phyloP scores from a whole-genome alignment of 2,329 filamentous ascomycete species.

The Aspergillus clavatus region DNA sequence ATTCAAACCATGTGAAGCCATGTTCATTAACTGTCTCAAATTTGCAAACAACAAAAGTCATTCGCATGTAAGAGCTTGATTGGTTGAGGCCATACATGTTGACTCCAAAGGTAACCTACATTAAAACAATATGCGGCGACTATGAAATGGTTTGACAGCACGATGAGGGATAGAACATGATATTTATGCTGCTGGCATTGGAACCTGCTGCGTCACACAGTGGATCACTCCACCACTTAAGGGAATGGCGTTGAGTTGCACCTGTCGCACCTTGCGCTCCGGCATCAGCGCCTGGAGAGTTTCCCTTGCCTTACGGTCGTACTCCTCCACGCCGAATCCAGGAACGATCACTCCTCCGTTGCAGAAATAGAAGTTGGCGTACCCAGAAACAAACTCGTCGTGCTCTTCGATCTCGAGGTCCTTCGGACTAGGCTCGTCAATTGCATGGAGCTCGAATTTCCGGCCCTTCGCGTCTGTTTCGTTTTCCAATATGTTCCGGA shows the following conservation, averaged over 20 bases:
- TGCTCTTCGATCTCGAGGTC: conserved; percentile 6
- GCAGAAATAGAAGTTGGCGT: conserved; percentile 29
- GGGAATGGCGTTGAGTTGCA: conserved; percentile 23
- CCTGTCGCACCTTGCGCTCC: conserved; percentile 20
- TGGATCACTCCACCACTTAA: conserved; percentile 27
- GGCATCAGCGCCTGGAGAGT: conserved; percentile 19
- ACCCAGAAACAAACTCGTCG: conserved; percentile 20
- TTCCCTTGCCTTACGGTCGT: conserved; percentile 20
- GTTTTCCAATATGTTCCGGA: conserved; percentile 11
- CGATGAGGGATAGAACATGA: neutral
- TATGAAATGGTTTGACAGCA: neutral
- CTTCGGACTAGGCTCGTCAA: conserved; percentile 20
- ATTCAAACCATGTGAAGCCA: neutral
- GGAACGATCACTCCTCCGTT: conserved; percentile 28
- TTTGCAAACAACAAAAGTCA: neutral
- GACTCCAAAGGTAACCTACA: neutral
- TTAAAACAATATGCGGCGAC: neutral
- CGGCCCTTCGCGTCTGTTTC: conserved; percentile 22
- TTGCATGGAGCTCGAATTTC: conserved; percentile 16
- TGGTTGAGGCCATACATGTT: neutral
- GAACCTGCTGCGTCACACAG: conserved; percentile 27
- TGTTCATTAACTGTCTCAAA: neutral
- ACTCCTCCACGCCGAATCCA: conserved; percentile 21
- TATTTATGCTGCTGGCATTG: neutral
- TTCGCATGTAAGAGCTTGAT: neutral